Evolutionary conservation across 495 filamentous ascomycete species (phyloP), one percentile per base, ranked within the genome.

Genomic region (Terfezia claveryi): DNA sequence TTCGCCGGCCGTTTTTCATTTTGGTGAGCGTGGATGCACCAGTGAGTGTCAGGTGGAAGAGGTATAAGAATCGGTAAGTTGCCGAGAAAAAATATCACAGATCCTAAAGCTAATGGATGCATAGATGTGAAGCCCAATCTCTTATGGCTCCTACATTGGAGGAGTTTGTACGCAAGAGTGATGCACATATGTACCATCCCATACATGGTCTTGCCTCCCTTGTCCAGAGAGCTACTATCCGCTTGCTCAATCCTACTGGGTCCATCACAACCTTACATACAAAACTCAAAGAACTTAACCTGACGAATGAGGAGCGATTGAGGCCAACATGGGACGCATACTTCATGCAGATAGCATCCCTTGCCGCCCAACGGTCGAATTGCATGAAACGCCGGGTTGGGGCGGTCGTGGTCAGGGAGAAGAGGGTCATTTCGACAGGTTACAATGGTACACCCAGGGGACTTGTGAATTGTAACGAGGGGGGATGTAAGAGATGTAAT

Each of bases 331-430:
- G 91, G 91, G 91, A 98, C 67, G 76, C 85, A 59, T 98, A 98
- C 70, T 98, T 98, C 67, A 98, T 98, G 91, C 74, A 83, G 54
- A 73, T 98, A 7, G 87, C 89, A 9, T 89, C 85, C 14, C 79
- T 96, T 50, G 91, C 91, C 9, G 85, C 91, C 2, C 85, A 84
- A 58, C 75, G 91, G 59, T 84, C 81, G 67, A 98, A 98, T 66
- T 98, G 91, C 71, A 98, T 98, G 91, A 94, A 95, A 70, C 76
- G 91, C 32, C 78, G 88, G 55, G 91, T 98, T 23, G 91, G 91
- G 7, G 93, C 86, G 69, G 91, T 98, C 7, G 73, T 98, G n/a
- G 87, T 95, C 8, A 74, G 87, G 60, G 82, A 87, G 58, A 80
- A 79, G 57, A 75, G 87, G 56, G 91, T 98, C 55, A 86, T 96